Base-by-base conservation (phyloP, 2,329 filamentous ascomycete genomes). In the Xylariales sp. region DNA sequence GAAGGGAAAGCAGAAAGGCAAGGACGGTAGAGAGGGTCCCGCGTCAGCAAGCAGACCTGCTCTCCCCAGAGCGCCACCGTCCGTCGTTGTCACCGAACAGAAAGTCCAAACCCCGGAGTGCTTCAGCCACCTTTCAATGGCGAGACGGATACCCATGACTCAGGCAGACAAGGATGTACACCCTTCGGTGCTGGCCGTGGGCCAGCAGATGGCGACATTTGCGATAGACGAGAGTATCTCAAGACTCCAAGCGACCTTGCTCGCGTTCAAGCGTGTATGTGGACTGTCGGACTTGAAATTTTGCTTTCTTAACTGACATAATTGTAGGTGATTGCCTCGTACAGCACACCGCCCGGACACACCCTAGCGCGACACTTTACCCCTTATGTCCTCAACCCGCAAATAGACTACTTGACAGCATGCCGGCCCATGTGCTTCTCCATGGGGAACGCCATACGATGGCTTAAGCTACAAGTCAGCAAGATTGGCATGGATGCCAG, bases 341-440 rank as follows among this genome's bases (percentile, higher is more conserved):
- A 98, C 64, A 86, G 81, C 34, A 97, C 91, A 1, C 93, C 93
- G 4, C 73, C 82, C 19, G 85, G 86, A 29, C 89, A 84, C 44
- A 90, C 89, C 29, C 78, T 98, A 31, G 86, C 89, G 15, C 84
- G 93, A 24, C 90, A 98, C 68, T 82, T 98, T 54, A 93, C 88
- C 22, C 86, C 87, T 9, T 88, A 97, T 63, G 82, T 88, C 49
- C 80, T 98, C 45, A 93, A 89, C 56, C 88, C 90, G 27, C 93
- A 98, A 65, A 96, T 98, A 57, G 89, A 94, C 50, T 96, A 94
- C 59, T 77, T 98, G 46, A 87, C 88, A 46, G 88, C 88, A 51
- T 96, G 90, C 58, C 83, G 93, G n/a, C 90, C 93, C 24, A 86
- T 98, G 66, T 94, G 88, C 51, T 93, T 95, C 64, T 88, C 88